Evolutionary conservation across 176 grass and related monocot genomes (phyloP), one percentile per base, ranked within the genome.

Genomic region (Pontederia paniculata): DNA sequence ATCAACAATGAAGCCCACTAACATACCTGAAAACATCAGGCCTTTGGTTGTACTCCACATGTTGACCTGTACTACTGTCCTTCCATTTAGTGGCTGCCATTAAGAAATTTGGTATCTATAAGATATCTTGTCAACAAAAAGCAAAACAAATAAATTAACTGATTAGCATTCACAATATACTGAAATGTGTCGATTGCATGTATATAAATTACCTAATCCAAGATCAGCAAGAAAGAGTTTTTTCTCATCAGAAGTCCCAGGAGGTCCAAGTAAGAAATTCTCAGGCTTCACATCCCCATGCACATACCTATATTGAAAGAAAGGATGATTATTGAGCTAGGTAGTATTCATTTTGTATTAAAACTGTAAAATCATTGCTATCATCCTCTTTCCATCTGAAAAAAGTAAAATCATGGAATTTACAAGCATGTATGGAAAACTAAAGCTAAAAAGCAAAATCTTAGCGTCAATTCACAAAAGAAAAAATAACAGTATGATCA

Each of bases 231-330:
- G 41, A 60, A 44, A 60, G n/a, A 60, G 42, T 60, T 60, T 60
- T 31, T 60, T 60, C 58, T 60, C 31, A 9, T 60, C 58, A 60
- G 13, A 2, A 60, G 58, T 44, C 9, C 58, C 58, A 45, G n/a
- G 42, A 42, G 58, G 28, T 17, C 58, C 41, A 60, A 60, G 42
- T 45, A 60, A 60, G 18, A 44, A 44, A 60, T 60, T 60, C 41
- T 60, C 58, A 44, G 58, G 58, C 58, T 60, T 60, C 37, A 60
- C 58, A 60, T 60, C 58, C 16, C 31, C 55, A 57, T 57, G 55
- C 5, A 57, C 23, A 2, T 37, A 57, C 15, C 55, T 57, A 23
- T 6, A 8, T 19, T 19, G 10, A 53, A 53, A 53, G 51, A 17
- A 52, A n/a, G n/a, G n/a, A n/a, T n/a, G n/a, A n/a, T n/a, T n/a